Evolutionary conservation across 1,284 basidiomycete species (phyloP).

Genomic region (Malassezia furfur): DNA sequence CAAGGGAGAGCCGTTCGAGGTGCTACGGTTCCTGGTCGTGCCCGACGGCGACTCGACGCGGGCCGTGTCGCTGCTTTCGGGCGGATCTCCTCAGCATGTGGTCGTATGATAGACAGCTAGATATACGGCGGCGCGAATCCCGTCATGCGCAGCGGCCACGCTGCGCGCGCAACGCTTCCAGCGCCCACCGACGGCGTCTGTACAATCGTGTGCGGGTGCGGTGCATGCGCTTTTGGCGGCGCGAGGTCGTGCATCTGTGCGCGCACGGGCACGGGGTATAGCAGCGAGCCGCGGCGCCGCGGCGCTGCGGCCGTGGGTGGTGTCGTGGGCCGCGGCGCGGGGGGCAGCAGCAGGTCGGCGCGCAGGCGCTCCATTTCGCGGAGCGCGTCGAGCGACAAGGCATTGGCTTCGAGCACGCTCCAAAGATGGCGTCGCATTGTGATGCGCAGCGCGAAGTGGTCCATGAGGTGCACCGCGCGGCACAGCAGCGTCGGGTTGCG

Average conservation of each 20-base stretch:
- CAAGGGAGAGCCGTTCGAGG: slow-evolving; percentile 26
- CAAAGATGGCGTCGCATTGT: slow-evolving; percentile 83
- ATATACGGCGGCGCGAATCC: slow-evolving; percentile 6
- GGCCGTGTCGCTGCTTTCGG: slow-evolving; percentile 8
- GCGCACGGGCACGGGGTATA: not conserved
- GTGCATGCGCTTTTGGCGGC: not conserved
- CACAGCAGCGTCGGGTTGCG: slow-evolving; percentile 26
- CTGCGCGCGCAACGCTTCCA: not conserved
- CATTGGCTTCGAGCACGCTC: slow-evolving; percentile 66
- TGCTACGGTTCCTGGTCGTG: slow-evolving; percentile 32
- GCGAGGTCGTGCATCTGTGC: not conserved
- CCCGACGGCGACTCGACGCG: slow-evolving; percentile 19
- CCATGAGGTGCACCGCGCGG: slow-evolving; percentile 34
- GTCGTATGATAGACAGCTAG: slow-evolving; percentile 2
- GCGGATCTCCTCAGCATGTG: not conserved
- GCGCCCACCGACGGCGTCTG: not conserved
- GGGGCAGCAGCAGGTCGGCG: not conserved
- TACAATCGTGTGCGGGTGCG: no score
- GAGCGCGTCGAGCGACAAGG: slow-evolving; percentile 39
- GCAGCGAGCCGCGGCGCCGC: not conserved
- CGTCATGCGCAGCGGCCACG: slow-evolving; percentile 8
- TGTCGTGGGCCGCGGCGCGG: no score
- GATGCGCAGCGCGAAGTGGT: slow-evolving; percentile 59
- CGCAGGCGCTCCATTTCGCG: not conserved
- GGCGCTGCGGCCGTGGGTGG: no score